Evolutionary conservation across 805 yeast species (phyloP), one percentile per base, ranked within the genome.

Genomic region (Candida takata): DNA sequence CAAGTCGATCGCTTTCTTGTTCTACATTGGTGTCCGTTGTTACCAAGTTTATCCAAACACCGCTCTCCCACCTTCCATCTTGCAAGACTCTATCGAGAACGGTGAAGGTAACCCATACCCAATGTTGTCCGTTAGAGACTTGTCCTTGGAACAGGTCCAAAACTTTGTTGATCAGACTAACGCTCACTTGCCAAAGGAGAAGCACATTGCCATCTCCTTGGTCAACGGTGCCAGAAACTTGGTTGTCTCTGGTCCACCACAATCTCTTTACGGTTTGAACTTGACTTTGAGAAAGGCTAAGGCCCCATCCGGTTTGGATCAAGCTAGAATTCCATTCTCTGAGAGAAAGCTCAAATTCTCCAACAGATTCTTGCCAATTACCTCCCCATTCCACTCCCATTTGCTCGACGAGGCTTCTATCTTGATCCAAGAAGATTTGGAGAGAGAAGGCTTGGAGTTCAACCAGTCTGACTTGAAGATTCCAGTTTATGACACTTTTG

Each of bases 41-140:
- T 79, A 85, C 61, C 81, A 77, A 62, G 77, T 79, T 44, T 90
- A 87, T 61, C 98, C 98, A 54, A 78, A 84, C 54, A 92, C 97
- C 31, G 83, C 95, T 27, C 72, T 92, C 57, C 87, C 98, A 28
- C 98, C 98, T 40, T 74, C 94, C 16, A 84, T 84, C 61, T 75
- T 88, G 49, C 85, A 85, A 60, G 98, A 92, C 63, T 82, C 95
- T 18, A 77, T 82, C 57, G 94, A 85, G 54, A 80, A 86, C 57
- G 90, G 90, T 52, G 99, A 92, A 69, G 98, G 99, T 51, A 71
- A 75, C 51, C 98, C 98, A 44, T 82, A 95, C 47, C 98, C 98
- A 48, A 92, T 92, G 99, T 75, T 92, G 60, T 83, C 97, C 9
- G 74, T 92, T 43, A 79, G 96, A 61, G 96, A 88, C 60, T 72